Evolutionary conservation across 1,284 basidiomycete species (phyloP).

Genomic region (Ceratobasidium sp.): DNA sequence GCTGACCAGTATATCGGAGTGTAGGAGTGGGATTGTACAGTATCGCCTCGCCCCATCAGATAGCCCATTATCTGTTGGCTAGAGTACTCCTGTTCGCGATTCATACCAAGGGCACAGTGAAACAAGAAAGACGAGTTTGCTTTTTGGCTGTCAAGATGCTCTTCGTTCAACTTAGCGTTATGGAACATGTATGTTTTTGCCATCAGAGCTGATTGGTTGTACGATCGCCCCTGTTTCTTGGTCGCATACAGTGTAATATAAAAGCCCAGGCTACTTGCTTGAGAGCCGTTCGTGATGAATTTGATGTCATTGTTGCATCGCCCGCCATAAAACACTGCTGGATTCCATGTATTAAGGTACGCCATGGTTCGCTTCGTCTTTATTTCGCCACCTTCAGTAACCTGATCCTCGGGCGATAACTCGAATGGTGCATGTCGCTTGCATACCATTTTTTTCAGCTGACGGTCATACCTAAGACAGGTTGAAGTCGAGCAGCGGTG

Average conservation of each 20-base stretch:
- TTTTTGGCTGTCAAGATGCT: too few relatives aligned
- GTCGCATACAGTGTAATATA: constrained; percentile 52
- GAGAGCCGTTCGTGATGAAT: not conserved
- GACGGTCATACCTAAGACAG: constrained; percentile 48
- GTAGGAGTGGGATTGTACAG: not conserved
- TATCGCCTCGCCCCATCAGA: constrained; percentile 13
- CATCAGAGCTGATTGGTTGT: constrained; percentile 49
- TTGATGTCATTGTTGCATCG: constrained; percentile 57
- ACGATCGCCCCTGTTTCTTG: constrained; percentile 50
- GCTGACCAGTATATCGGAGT: not conserved
- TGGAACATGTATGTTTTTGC: constrained; percentile 20
- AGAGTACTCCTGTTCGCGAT: constrained; percentile 40
- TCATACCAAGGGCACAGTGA: constrained; percentile 35
- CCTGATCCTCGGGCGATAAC: constrained; percentile 48
- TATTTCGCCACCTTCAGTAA: constrained; percentile 50
- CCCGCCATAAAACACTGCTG: constrained; percentile 49
- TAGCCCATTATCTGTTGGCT: constrained; percentile 37
- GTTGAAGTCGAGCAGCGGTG: not conserved
- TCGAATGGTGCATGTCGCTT: constrained; percentile 57
- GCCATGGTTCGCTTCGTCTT: constrained; percentile 52
- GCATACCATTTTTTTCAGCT: too few relatives aligned
- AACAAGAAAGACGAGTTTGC: too few relatives aligned
- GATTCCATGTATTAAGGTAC: constrained; percentile 54
- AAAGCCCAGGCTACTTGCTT: not conserved
- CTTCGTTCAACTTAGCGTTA: not conserved